These are phyloP conservation scores for Elongisporangium undulatum DNA, from an alignment of 352 stramenopile genomes.

Conservation along the genomic window DNA sequence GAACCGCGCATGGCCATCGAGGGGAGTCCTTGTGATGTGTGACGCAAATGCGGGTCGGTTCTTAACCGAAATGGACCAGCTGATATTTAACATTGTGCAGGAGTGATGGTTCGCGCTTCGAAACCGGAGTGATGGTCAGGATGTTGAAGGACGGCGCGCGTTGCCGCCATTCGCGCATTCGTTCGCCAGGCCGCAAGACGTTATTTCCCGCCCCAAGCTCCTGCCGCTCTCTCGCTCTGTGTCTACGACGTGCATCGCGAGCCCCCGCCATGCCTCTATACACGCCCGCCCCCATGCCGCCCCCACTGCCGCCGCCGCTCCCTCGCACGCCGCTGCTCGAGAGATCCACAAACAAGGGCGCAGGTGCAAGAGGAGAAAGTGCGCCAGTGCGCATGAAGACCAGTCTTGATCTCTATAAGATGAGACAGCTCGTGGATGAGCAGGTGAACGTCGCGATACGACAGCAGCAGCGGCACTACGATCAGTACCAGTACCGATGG, in stretches of 20 bases:
- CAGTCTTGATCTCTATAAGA: background rate
- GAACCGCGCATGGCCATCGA: background rate
- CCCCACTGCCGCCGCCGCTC: background rate
- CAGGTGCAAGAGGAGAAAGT: background rate
- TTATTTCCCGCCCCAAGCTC: background rate
- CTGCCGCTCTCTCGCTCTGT: background rate
- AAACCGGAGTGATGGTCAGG: background rate
- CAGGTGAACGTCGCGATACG: background rate
- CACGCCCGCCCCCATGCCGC: background rate
- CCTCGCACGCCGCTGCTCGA: background rate
- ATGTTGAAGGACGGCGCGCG: background rate
- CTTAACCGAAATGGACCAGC: background rate
- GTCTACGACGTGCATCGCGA: background rate
- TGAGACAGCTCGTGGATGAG: background rate
- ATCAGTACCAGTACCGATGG: constrained; percentile 13
- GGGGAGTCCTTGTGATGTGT: background rate
- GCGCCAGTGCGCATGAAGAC: background rate
- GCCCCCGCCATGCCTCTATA: background rate
- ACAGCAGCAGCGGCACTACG: constrained; percentile 9
- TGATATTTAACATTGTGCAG: background rate
- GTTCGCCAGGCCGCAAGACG: background rate
- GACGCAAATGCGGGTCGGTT: background rate
- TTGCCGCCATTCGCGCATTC: background rate
- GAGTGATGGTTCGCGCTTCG: background rate
- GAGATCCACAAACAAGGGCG: background rate